Evolutionary conservation across 371 early-diverging fungal species (phyloP).

Genomic region (Batrachochytrium dendrobatidis): DNA sequence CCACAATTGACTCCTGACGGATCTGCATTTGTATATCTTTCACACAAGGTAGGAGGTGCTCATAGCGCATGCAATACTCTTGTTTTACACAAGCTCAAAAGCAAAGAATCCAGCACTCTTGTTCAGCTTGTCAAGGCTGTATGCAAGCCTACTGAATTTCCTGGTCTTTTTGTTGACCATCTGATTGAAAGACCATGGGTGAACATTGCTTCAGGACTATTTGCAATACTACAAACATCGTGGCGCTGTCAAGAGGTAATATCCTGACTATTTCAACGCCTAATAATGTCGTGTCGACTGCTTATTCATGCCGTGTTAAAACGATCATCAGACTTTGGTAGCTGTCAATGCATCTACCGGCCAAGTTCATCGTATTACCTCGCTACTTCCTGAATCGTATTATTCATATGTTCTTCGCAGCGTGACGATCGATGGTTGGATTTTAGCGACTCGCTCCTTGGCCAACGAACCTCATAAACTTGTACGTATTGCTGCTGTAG

Average conservation of each 20-base stretch:
- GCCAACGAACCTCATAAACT: slow-evolving; percentile 5
- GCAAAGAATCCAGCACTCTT: slow-evolving; percentile 5
- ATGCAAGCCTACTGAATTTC: slow-evolving; percentile 31
- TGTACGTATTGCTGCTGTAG: slow-evolving; percentile 6
- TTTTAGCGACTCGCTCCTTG: slow-evolving; percentile 10
- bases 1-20: background rate
- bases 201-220: background rate
- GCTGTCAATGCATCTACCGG: background rate
- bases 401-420: slow-evolving; percentile 5
- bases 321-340: too few species aligned
- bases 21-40: slow-evolving; percentile 32
- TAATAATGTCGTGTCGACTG: too few species aligned
- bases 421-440: slow-evolving; percentile 3
- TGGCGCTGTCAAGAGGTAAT: background rate
- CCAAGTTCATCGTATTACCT: background rate
- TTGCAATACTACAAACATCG: background rate
- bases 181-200: slow-evolving; percentile 6
- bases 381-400: background rate
- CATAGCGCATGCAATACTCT: slow-evolving; percentile 47
- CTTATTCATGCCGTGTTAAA: too few species aligned
- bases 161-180: slow-evolving; percentile 43
- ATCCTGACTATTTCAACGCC: too few species aligned
- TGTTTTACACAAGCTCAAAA: slow-evolving; percentile 17
- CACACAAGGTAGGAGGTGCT: slow-evolving; percentile 48
- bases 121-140: slow-evolving; percentile 26